Conservation (phyloP, 768 basidiomycete species). For the Hortiboletus campestris region DNA sequence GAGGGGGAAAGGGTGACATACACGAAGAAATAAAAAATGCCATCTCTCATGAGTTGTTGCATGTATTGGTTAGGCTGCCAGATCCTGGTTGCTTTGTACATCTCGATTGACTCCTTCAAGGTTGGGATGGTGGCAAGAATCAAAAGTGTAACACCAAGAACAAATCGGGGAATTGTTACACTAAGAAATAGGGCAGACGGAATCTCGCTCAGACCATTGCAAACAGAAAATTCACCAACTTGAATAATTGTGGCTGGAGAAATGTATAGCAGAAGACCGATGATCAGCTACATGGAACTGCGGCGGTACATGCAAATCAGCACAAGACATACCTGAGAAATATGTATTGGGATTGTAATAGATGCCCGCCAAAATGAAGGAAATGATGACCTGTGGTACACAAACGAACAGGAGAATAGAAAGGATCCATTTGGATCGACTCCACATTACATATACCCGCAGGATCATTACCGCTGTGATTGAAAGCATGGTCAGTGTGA, state of each 20-base stretch:
- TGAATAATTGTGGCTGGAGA: not conserved
- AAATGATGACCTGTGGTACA: not conserved
- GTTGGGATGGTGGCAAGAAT: not conserved
- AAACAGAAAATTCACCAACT: not conserved
- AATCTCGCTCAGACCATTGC: no score
- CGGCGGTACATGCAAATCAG: no score
- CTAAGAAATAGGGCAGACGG: not conserved
- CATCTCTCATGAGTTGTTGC: not conserved
- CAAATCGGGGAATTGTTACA: not conserved
- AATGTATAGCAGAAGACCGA: no score
- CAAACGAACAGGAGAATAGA: not conserved
- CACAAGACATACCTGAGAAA: not conserved
- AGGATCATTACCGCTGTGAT: slow-evolving; percentile 7
- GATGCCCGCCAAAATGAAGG: not conserved
- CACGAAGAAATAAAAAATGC: slow-evolving; percentile 4
- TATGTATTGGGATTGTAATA: not conserved
- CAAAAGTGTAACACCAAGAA: not conserved
- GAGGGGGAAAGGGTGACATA: not conserved
- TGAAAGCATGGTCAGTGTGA: no score
- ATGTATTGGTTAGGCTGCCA: slow-evolving; percentile 11
- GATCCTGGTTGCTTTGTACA: slow-evolving; percentile 1
- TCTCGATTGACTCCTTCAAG: not conserved
- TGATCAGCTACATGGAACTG: no score
- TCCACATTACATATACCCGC: not conserved
- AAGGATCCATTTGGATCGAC: not conserved